Base-by-base conservation (phyloP, 148 eudicot species). In the Rhododendron vialii region DNA sequence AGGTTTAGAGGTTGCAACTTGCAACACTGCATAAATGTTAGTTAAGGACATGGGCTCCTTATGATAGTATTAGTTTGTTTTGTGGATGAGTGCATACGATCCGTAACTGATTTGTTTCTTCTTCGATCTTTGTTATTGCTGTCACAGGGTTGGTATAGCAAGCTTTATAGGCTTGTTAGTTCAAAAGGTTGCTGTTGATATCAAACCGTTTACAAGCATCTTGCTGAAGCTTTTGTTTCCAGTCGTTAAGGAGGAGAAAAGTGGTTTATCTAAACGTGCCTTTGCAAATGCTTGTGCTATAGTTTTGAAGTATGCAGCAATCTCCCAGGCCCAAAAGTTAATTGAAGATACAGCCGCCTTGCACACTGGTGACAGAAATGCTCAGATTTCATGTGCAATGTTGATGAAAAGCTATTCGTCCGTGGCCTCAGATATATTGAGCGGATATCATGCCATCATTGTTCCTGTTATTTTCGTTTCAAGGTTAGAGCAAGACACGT, bases 261-360 rank as follows among this genome's bases (percentile, higher is more conserved):
- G 99, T 88, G 88, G 91, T 85, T 88, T 93, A 82, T 94, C 96
- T 30, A 96, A 93, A 88, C 98, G 96, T 90, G 96, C 99, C 63
- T 96, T 93, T 93, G 94, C 98, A 78, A 95, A 94, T 95, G 95
- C 99, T 61, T 94, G 95, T 90, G 98, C 99, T 57, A 88, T 92
- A 77, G 95, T 92, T 83, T 87, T 96, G 88, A 96, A 95, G 89
- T 91, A 92, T 90, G 92, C 99, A 84, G 63, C 95, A 69, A 92
- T 93, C 36, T 84, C 94, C 30, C 98, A 92, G 86, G 95, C 96
- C 84, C 94, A 95, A 78, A 93, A 93, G 81, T 88, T 91, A 83
- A 88, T 96, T 82, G 98, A 94, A 90, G 98, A 95, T n/a, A 88
- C 98, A 65, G 91, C 94, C 69, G 91, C 91, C 82, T 88, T 96